Percentiles rank a stretch among this genome's conserved stretches.
phyloP scores from a whole-genome alignment of 768 basidiomycete genomes.

The Pleurotus sapidus region DNA sequence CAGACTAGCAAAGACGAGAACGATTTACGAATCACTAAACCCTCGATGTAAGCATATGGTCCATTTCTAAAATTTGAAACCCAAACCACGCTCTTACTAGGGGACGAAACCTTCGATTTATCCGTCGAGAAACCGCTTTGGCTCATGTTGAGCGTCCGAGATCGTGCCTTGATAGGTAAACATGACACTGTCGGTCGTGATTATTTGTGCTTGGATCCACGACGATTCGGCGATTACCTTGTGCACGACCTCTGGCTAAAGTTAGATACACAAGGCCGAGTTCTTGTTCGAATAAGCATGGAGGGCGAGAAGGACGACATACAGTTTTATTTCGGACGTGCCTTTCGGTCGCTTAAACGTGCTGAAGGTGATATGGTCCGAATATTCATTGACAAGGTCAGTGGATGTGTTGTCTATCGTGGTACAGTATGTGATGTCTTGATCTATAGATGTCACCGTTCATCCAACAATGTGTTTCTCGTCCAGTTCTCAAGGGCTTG shows the following conservation, averaged over 20 bases:
- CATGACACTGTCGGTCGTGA: conserved; percentile 90
- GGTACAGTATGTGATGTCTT: background rate
- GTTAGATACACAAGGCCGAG: conserved; percentile 80
- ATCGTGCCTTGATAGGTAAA: conserved; percentile 87
- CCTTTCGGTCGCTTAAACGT: conserved; percentile 89
- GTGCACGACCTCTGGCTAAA: conserved; percentile 92
- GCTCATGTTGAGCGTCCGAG: conserved; percentile 94
- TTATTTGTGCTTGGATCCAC: conserved; percentile 90
- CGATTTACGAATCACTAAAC: conserved; percentile 85
- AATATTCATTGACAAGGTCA: conserved; percentile 94
- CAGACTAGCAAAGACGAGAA: conserved; percentile 90
- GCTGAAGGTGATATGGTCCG: conserved; percentile 95
- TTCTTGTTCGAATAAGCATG: conserved; percentile 91
- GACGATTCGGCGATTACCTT: conserved; percentile 83
- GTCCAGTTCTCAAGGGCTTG: conserved; percentile 71
- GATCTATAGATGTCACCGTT: conserved; percentile 83
- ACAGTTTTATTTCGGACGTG: conserved; percentile 95
- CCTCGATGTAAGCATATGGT: conserved; percentile 74
- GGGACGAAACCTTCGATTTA: conserved; percentile 97
- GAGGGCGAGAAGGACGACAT: conserved; percentile 99
- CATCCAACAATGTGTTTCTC: conserved; percentile 83
- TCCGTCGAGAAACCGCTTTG: conserved; percentile 93
- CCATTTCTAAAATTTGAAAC: conserved; percentile 4
- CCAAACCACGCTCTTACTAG: conserved; percentile 35
- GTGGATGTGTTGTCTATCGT: conserved; percentile 10